Percentiles rank a stretch among this genome's conserved stretches.
These are phyloP conservation scores for Mortierella sp. DNA, from an alignment of 371 early-diverging fungal species.

Conservation along the genomic window DNA sequence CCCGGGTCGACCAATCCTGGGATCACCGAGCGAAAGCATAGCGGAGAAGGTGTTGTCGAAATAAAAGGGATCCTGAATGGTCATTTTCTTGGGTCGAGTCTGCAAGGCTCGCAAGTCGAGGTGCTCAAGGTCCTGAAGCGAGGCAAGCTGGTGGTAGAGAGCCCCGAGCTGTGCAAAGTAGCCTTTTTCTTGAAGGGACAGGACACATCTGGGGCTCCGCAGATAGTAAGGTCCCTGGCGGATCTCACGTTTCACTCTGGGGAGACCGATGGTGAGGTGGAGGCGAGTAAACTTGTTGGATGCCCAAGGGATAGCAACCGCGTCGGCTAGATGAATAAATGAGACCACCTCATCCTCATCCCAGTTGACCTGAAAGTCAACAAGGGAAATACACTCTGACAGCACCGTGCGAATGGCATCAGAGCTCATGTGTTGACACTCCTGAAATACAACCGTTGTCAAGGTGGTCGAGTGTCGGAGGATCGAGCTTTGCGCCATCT, in stretches of 20 bases:
- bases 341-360: neutral
- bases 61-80: neutral
- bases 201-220: neutral
- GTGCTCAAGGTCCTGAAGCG: neutral
- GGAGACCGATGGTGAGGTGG: neutral
- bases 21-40: neutral
- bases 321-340: neutral
- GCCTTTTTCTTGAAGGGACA: neutral
- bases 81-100: neutral
- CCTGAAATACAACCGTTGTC: neutral
- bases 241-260: neutral
- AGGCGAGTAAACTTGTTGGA: neutral
- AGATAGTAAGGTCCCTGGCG: neutral
- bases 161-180: neutral
- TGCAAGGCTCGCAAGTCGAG: neutral
- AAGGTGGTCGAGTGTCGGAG: neutral
- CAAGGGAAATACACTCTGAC: neutral
- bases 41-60: neutral
- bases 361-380: neutral
- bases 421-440: neutral
- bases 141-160: neutral
- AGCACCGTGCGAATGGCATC: neutral
- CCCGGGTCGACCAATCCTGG: neutral
- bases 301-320: neutral
- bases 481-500: neutral